These are phyloP conservation scores for Angomonas ambiguus DNA, from an alignment of 208 protist species.

Conservation along the genomic window DNA sequence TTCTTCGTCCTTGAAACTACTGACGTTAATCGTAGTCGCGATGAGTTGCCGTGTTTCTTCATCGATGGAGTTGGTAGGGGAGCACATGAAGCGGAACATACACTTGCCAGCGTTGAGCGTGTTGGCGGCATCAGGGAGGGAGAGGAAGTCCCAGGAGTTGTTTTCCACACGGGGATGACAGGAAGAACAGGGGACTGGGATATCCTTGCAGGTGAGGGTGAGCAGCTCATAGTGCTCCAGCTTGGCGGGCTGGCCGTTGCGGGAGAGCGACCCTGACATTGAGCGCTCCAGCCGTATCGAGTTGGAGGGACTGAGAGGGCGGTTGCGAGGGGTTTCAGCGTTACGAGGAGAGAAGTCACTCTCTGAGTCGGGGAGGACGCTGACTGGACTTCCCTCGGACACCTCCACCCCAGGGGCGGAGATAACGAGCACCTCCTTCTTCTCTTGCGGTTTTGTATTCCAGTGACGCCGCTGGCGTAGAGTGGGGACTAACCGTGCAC, in stretches of 20 bases:
- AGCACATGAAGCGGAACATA: constrained; percentile 78
- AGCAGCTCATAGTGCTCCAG: constrained; percentile 79
- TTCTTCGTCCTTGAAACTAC: constrained; percentile 63
- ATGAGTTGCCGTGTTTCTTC: constrained; percentile 50
- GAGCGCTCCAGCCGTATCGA: constrained; percentile 17
- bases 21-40: constrained; percentile 68
- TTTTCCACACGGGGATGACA: constrained; percentile 36
- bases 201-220: constrained; percentile 50
- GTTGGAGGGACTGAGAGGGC: background rate
- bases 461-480: constrained; percentile 44
- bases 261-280: constrained; percentile 14
- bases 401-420: constrained; percentile 53
- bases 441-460: constrained; percentile 13
- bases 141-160: constrained; percentile 82
- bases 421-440: constrained; percentile 47
- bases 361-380: background rate
- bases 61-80: constrained; percentile 29
- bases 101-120: constrained; percentile 63
- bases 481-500: constrained; percentile 60
- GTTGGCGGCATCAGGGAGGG: constrained; percentile 19
- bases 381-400: constrained; percentile 13
- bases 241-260: constrained; percentile 17
- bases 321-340: constrained; percentile 11
- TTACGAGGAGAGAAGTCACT: constrained; percentile 17
- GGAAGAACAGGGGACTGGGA: constrained; percentile 24